Evolutionary conservation across 768 basidiomycete species (phyloP), one percentile per base, ranked within the genome.

Genomic region (Agaricus sinodeliciosus): DNA sequence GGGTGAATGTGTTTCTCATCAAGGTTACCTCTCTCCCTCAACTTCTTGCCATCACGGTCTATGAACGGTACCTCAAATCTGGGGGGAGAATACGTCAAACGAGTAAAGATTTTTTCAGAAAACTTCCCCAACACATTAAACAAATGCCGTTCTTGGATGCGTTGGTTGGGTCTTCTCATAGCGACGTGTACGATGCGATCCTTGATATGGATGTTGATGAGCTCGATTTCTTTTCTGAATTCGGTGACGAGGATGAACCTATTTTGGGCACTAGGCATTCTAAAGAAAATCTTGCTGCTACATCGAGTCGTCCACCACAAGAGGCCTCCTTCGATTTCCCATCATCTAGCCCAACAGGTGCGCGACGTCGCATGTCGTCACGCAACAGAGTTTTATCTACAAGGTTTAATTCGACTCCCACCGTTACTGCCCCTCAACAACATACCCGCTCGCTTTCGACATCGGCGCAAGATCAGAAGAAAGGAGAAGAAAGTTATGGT

Each of bases 1-100:
- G 84, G 1, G 70, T 79, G 34, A 95, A 95, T 58, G 92, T 94
- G 3, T 84, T 92, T 64, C 73, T 92, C 47, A 92, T 96, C 66
- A 87, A 82, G 56, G 52, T 87, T 13, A 94, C 93, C 15, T 87
- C 84, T 31, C 84, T 94, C 62, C 93, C 91, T 0, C 79, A 84
- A 44, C 77, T 96, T 25, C 64, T 94, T 27, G 62, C 75, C 47
- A 93, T 96, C 54, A 82, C 81, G 6, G 62, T 84, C 9, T 93
- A 94, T 65, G 94, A 96, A 67, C 78, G 92, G 2, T 81, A 80
- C 61, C 68, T 88, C 18, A 72, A 77, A 7, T 65, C 72, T 16
- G 79, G 80, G 2, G 72, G 71, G 49, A 72, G 62, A 36, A 66
- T 78, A 48, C 77, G 79, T n/a, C 76, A 78, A 55, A 71, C 72